Evolutionary conservation across 441 rosid species (phyloP).

Genomic region (Lagerstroemia fauriei): DNA sequence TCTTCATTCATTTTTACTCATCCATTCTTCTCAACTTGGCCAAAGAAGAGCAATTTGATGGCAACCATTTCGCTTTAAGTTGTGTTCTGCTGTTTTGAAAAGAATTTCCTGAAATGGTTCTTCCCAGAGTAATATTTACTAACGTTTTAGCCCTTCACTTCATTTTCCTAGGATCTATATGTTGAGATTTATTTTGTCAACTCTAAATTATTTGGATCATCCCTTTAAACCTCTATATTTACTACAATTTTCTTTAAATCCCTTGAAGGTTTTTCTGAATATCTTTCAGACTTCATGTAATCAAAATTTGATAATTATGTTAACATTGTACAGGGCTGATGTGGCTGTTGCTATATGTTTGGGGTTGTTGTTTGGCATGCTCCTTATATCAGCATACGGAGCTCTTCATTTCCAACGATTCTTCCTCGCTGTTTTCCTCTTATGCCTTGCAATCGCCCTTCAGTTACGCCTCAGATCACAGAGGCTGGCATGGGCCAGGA

Average conservation of each 20-base stretch:
- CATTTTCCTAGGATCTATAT: too few species aligned
- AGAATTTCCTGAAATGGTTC: background rate
- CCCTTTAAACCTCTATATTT: too few species aligned
- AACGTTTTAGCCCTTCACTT: too few species aligned
- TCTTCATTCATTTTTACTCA: background rate
- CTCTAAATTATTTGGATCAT: too few species aligned
- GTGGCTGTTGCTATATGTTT: conserved; percentile 46
- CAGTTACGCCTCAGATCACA: conserved; percentile 40
- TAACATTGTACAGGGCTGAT: conserved; percentile 46
- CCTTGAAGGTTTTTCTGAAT: background rate
- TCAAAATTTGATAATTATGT: conserved; percentile 11
- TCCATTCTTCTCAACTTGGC: too few species aligned
- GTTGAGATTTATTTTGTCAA: too few species aligned
- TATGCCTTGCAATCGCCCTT: conserved; percentile 41
- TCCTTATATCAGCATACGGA: conserved; percentile 40
- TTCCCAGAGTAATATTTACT: background rate
- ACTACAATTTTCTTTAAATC: too few species aligned
- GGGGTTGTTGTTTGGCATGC: conserved; percentile 42
- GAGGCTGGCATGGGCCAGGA: conserved; percentile 42
- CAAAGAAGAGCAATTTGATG: background rate
- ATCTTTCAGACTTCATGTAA: conserved; percentile 12
- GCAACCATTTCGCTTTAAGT: background rate
- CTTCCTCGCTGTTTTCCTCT: conserved; percentile 38
- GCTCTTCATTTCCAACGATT: conserved; percentile 37
- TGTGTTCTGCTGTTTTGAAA: background rate